These are phyloP conservation scores for Nakazawaea sp. DNA, from an alignment of 805 yeast genomes.

Conservation along the genomic window DNA sequence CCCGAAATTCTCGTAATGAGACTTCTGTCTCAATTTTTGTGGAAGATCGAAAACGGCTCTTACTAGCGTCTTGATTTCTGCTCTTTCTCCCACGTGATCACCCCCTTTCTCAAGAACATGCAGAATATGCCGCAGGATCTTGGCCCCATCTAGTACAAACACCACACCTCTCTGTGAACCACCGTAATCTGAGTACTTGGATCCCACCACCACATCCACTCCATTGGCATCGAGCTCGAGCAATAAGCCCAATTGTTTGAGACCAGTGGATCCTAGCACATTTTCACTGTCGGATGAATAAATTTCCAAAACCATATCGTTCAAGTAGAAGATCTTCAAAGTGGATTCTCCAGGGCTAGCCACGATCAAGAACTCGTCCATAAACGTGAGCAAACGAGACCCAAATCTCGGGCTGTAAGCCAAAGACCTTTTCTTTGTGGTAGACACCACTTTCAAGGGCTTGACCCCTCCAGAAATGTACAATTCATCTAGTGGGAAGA, in stretches of 20 bases:
- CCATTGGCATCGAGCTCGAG: constrained; percentile 28
- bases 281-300: constrained; percentile 18
- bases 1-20: constrained; percentile 37
- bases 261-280: constrained; percentile 31
- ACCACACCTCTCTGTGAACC: constrained; percentile 12
- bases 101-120: constrained; percentile 5
- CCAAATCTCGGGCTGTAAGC: constrained; percentile 37
- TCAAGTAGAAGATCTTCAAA: constrained; percentile 29
- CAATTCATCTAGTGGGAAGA: constrained; percentile 24
- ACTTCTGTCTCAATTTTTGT: constrained; percentile 5
- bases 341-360: constrained; percentile 46
- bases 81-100: too few species aligned
- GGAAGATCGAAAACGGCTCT: constrained; percentile 17
- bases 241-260: constrained; percentile 33
- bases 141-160: constrained; percentile 13
- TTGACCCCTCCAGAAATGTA: background rate
- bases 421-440: constrained; percentile 3
- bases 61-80: constrained; percentile 7
- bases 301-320: constrained; percentile 19
- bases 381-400: constrained; percentile 23
- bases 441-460: background rate
- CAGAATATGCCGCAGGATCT: constrained; percentile 4
- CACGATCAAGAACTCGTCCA: constrained; percentile 31
- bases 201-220: constrained; percentile 36
- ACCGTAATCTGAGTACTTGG: constrained; percentile 30